These are phyloP conservation scores for Cyclocybe cylindracea DNA, from an alignment of 768 basidiomycete genomes.

Conservation along the genomic window DNA sequence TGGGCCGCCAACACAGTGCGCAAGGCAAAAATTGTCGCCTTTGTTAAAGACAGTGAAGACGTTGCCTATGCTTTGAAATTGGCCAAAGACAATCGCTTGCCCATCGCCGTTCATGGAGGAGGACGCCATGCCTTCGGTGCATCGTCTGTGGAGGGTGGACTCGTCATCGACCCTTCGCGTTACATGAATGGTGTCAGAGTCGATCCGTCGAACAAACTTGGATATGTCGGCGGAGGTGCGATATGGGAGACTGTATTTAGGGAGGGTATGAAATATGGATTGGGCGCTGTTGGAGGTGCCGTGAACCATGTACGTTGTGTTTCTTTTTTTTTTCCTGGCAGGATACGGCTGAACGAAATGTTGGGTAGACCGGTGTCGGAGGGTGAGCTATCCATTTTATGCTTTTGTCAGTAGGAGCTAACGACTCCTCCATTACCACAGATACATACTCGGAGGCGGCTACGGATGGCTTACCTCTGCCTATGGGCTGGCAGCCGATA, in stretches of 20 bases:
- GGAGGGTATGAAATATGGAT: conserved; percentile 38
- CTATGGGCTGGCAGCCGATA: conserved; percentile 47
- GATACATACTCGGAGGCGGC: conserved; percentile 54
- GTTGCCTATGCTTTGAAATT: conserved; percentile 33
- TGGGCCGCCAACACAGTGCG: conserved; percentile 42
- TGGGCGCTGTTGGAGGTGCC: conserved; percentile 44
- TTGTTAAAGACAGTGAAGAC: conserved; percentile 38
- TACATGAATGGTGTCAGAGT: conserved; percentile 36
- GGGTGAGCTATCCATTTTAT: conserved; percentile 30
- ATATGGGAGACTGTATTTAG: conserved; percentile 46
- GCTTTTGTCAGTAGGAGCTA: background rate
- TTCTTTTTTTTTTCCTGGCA: background rate
- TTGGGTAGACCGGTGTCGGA: conserved; percentile 43
- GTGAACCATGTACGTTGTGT: conserved; percentile 43
- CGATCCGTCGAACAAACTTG: conserved; percentile 35
- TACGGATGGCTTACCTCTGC: conserved; percentile 47
- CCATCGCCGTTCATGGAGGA: conserved; percentile 43
- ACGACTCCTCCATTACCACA: conserved; percentile 11
- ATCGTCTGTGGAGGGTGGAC: conserved; percentile 43
- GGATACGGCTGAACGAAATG: background rate
- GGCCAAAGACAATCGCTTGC: conserved; percentile 30
- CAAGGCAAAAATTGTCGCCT: conserved; percentile 40
- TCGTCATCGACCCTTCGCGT: conserved; percentile 49
- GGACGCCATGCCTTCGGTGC: conserved; percentile 44
- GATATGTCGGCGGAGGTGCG: conserved; percentile 44